phyloP scores from a whole-genome alignment of 805 yeast species.

The Candida sonorensis region DNA sequence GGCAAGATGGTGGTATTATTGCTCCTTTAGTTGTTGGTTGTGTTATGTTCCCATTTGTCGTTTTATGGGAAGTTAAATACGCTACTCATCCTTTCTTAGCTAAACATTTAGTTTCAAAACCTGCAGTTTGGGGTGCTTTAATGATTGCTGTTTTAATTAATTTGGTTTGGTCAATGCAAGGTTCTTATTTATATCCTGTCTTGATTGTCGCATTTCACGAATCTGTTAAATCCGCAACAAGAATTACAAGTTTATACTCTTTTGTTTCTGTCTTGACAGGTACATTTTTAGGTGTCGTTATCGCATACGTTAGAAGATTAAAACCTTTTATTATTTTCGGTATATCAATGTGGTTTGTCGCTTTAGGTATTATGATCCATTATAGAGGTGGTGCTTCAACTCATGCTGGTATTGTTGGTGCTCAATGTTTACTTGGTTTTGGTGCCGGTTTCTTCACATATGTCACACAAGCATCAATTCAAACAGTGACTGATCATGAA shows the following conservation, averaged over 20 bases:
- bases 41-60: constrained; percentile 49
- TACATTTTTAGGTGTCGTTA: constrained; percentile 48
- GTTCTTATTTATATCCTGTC: constrained; percentile 62
- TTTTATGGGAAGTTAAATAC: constrained; percentile 49
- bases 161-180: constrained; percentile 62
- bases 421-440: constrained; percentile 57
- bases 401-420: constrained; percentile 55
- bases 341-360: constrained; percentile 46
- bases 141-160: constrained; percentile 50
- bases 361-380: constrained; percentile 53
- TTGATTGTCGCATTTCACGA: constrained; percentile 58
- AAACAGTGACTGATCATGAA: constrained; percentile 53
- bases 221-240: constrained; percentile 54
- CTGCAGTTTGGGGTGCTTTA: constrained; percentile 72
- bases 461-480: constrained; percentile 54
- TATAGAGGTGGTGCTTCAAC: constrained; percentile 46
- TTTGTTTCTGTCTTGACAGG: constrained; percentile 61
- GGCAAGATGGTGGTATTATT: constrained; percentile 57
- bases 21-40: constrained; percentile 68
- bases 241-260: constrained; percentile 56
- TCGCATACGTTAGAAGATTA: constrained; percentile 41
- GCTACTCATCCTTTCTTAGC: constrained; percentile 65
- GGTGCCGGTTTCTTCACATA: constrained; percentile 72
- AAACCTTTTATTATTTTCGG: constrained; percentile 60
- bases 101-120: constrained; percentile 48